These are phyloP conservation scores for Diaporthe aspalathi DNA, from an alignment of 2,329 filamentous ascomycete species.

Conservation along the genomic window DNA sequence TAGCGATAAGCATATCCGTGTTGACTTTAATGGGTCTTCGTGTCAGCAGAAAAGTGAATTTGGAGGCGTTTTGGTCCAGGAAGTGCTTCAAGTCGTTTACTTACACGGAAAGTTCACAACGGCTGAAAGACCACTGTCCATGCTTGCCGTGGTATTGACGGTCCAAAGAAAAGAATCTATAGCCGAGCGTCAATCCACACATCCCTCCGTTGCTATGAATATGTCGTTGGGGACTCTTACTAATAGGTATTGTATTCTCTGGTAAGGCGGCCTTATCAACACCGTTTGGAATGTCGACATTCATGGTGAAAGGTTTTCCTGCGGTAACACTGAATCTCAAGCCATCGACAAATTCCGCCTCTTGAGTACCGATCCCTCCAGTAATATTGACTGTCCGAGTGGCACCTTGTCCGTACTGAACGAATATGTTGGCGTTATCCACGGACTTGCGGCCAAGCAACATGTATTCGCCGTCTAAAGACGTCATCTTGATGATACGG, in stretches of 20 bases:
- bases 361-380: neutral
- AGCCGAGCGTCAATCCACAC: neutral
- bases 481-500: slow-evolving; percentile 48
- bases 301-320: neutral
- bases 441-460: slow-evolving; percentile 45
- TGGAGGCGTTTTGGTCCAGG: accelerated
- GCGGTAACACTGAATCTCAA: slow-evolving; percentile 11
- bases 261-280: neutral
- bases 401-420: slow-evolving; percentile 49
- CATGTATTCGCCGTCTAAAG: slow-evolving; percentile 48
- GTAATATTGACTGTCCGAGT: slow-evolving; percentile 43
- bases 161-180: slow-evolving; percentile 10
- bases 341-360: slow-evolving; percentile 20
- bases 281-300: slow-evolving; percentile 12
- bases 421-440: slow-evolving; percentile 47
- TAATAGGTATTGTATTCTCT: neutral
- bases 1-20: neutral
- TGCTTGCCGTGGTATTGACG: neutral
- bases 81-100: neutral
- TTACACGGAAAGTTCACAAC: neutral
- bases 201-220: neutral
- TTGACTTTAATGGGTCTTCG: neutral
- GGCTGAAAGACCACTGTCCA: neutral
- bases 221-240: neutral
- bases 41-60: neutral